Conservation (phyloP, 768 basidiomycete species). For the Russula sp. region DNA sequence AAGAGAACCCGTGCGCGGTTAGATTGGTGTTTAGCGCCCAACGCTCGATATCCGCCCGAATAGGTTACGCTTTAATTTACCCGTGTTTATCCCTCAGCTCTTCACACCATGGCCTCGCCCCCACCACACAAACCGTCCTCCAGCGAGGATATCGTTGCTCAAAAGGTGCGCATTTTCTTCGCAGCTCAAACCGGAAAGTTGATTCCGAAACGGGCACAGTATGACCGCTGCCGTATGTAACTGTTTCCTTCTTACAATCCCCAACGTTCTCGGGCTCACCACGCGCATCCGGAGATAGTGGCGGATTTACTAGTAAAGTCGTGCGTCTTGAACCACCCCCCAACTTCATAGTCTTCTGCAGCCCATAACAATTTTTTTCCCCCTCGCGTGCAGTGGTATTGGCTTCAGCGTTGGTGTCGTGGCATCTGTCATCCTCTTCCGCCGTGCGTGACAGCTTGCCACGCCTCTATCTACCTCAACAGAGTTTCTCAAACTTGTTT, state of each 20-base stretch:
- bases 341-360: not conserved
- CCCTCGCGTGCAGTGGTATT: constrained; percentile 50
- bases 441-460: constrained; percentile 49
- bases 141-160: constrained; percentile 83
- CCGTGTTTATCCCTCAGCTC: constrained; percentile 4
- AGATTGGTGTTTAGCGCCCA: not conserved
- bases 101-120: constrained; percentile 35
- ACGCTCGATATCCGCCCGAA: not conserved
- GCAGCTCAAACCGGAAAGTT: not conserved
- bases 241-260: not conserved
- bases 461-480: not conserved
- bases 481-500: constrained; percentile 1
- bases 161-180: constrained; percentile 54
- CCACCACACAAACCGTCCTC: constrained; percentile 51
- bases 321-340: constrained; percentile 39
- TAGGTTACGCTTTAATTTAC: constrained; percentile 1
- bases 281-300: constrained; percentile 33
- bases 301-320: constrained; percentile 83
- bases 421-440: constrained; percentile 85
- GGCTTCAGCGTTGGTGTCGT: constrained; percentile 87
- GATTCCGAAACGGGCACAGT: constrained; percentile 36
- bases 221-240: constrained; percentile 63
- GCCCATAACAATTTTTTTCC: constrained; percentile 14
- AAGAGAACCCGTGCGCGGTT: not conserved
- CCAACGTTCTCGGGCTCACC: not conserved